Base-by-base conservation (phyloP, 164 flowering plant genomes). In the Vitis cinerea region DNA sequence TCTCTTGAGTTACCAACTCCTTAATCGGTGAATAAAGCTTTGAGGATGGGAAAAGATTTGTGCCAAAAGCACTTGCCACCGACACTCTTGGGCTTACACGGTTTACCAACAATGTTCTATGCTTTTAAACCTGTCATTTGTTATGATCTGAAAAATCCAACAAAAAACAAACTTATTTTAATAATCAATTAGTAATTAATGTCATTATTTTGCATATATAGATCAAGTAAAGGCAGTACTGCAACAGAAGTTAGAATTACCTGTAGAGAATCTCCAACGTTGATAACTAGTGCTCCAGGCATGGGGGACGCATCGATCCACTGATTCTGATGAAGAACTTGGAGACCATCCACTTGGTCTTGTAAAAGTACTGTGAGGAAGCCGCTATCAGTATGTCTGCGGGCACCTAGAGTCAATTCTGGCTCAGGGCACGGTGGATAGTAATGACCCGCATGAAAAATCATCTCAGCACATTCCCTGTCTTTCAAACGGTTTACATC, bases 341-440 rank as follows among this genome's bases (percentile, higher is more conserved):
- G 83, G 19, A 80, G 77, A 2, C 83, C 81, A 27, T 79, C 79
- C 13, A 70, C 59, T 3, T 72, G 70, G 62, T 80, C 83, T 49
- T 80, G 83, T 2, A 80, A 70, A 3, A 80, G 77, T 11, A 78
- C n/a, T 10, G 81, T 78, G 44, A 80, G 65, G 29, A 78, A 80
- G 56, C 11, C 30, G 58, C 16, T 23, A 29, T 75, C 84, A 4
- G 74, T 15, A 70, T 78, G 77, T 16, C 48, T 66, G 8, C 16
- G 50, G 2, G 68, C 57, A 5, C 82, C 84, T 65, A 76, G 12
- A 8, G 82, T 74, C 30, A 73, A 62, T 49, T 74, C 74, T 2
- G 81, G 81, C 71, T 81, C 57, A 5, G 79, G 81, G 56, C 81
- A 78, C 2, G 81, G 14, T 8, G 79, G 81, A n/a, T 75, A 78